A percentile compares a stretch with the other conserved stretches of the same genome.
Evolutionary conservation across 129 eudicot genomes (phyloP).

Genomic region (sunflower (Helianthus annuus)): HanXRQr2.0-SUNRISE NC_035448.2:190684353-190684852

Average conservation of each 20-base stretch:
- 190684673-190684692: constrained; percentile 13
- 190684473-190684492: too few relatives aligned
- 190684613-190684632: background rate
- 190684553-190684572: too few relatives aligned
- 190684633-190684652: background rate
- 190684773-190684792: too few relatives aligned
- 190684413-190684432: too few relatives aligned
- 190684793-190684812: background rate
- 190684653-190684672: constrained; percentile 3
- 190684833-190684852: background rate
- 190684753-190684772: background rate
- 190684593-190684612: background rate
- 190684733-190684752: background rate
- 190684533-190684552: too few relatives aligned
- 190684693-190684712: constrained; percentile 15
- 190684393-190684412: too few relatives aligned
- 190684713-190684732: background rate
- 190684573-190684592: background rate
- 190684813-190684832: background rate
- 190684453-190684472: too few relatives aligned
- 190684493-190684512: too few relatives aligned
- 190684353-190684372: too few relatives aligned
- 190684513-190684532: too few relatives aligned
- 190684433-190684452: too few relatives aligned
- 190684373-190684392: too few relatives aligned